Base-by-base conservation (phyloP, 2,329 filamentous ascomycete genomes). In the Aspergillus ochraceus region DNA sequence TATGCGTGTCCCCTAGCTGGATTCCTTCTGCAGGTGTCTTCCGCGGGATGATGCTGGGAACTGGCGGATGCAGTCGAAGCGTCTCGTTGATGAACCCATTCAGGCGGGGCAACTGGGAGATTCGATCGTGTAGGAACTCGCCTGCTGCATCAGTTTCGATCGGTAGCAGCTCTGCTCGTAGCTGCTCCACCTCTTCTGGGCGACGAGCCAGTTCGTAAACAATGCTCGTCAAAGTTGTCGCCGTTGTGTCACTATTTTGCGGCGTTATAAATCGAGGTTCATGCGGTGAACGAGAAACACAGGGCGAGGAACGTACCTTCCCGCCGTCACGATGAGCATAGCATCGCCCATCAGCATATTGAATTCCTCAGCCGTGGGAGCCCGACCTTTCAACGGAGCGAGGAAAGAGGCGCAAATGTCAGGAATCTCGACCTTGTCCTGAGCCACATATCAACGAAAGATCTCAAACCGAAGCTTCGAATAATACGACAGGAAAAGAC, bases 241-340 rank as follows among this genome's bases (percentile, higher is more conserved):
- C 58, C 2, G 58, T 60, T 17, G 58, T 60, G 42, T 60, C 58
- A 39, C 58, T 60, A 14, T 42, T 22, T 9, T 1, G n/a, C 46
- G 10, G 32, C 8, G 10, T 36, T 10, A 36, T 6, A 1, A 42
- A 3, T 9, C 14, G 5, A 24, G n/a, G 2, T 42, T 42, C 17
- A 39, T 51, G 36, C 14, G 22, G 10, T 1, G 2, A 8, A 12
- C 8, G 19, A 12, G 42, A 46, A 20, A 2, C 11, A 9, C 9
- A 22, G 22, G 2, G 12, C 4, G 14, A 9, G 19, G 2, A 4
- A 47, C 54, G 1, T 9, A 52, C 50, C 54, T 52, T 10, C 54
- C 54, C 5, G 54, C 36, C 17, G 36, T 42, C 14, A 42, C 17
- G 2, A 42, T 3, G 14, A 42, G 36, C 32, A 36, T 36, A 14